Evolutionary conservation across 2,329 filamentous ascomycete genomes (phyloP), one percentile per base, ranked within the genome.

Genomic region (Apiospora malaysiana): DNA sequence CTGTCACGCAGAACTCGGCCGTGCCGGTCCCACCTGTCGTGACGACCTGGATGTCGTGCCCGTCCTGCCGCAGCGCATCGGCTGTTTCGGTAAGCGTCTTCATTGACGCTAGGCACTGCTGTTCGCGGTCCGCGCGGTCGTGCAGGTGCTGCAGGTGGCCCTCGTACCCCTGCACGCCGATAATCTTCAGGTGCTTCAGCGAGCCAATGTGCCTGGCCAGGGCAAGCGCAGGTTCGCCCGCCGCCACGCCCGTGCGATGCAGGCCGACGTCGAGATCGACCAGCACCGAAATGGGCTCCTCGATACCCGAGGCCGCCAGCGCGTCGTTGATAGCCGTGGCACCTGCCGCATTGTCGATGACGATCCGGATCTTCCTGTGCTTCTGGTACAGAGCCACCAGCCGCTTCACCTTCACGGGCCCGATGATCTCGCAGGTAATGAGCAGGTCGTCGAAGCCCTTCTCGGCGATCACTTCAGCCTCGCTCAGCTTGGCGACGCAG

Each of bases 111-210:
- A 85, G 78, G 74, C 85, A 87, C 71, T 80, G 76, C 18, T 66
- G 75, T 73, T 80, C 82, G 27, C 86, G 79, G 71, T 84, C 83
- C 9, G 82, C 82, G 1, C 74, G 72, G 45, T 81, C 79, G 73
- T 86, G 85, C 16, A 87, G 73, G 77, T 88, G 86, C 78, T 88
- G 86, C 51, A 87, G 72, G 76, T 88, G 86, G 1, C 86, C 86
- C 74, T 88, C 86, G 71, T 88, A 88, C 0, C 86, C 86, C 73
- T 87, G 85, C 0, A 87, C 81, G 1, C 86, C 86, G 51, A 87
- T 83, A 71, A 88, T 72, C 10, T 78, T 78, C 66, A 88, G 73
- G 71, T 84, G 78, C 70, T 77, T 75, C 42, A 84, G 73, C 7
- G 72, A 73, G 0, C 70, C 76, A 18, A 88, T 76, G 65, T 83